Base-by-base conservation (phyloP, 148 eudicot genomes). In the Suaeda aralocaspica region DNA sequence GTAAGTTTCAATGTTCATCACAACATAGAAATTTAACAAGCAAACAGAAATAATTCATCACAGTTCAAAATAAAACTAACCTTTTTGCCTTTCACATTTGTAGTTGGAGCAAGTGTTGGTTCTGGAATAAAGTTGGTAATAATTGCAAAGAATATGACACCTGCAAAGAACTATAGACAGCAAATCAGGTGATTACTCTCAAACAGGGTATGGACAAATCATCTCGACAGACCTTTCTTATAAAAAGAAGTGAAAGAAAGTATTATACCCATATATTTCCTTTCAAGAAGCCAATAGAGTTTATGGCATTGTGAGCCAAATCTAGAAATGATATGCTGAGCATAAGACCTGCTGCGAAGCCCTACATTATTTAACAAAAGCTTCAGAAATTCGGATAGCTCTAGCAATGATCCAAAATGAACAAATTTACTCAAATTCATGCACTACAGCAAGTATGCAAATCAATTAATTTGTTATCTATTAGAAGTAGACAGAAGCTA, bases 331-430 rank as follows among this genome's bases (percentile, higher is more conserved):
- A 94, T 80, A 94, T 94, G 82, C 99, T 94, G 80, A 94, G 85
- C 99, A 94, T 94, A 68, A 94, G 97, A 67, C 99, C 99, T 39
- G 97, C 99, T 73, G 99, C 99, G 84, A 94, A 94, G 57, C 97
- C 99, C 97, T 91, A 79, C 75, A 79, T 14, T 26, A 72, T 72
- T 53, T 46, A 76, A 52, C 55, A 45, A 11, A 56, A 50, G 39
- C 51, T 30, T 72, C 71, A 59, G 59, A 39, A 66, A 65, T 64
- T 30, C 2, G 22, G 26, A 39, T 30, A 10, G 44, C 30, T 53
- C 16, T 19, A 41, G 56, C 7, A 19, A n/a, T 12, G 16, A n/a
- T 24, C 5, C 51, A 70, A 36, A 52, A 10, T 8, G 56, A 61
- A 11, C 36, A 36, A 16, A 28, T 30, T 45, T 21, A 42, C 21